A percentile compares a stretch with the other conserved stretches of the same genome.
These are phyloP conservation scores for Phytopythium boreale DNA, from an alignment of 352 stramenopile genomes.

Conservation along the genomic window DNA sequence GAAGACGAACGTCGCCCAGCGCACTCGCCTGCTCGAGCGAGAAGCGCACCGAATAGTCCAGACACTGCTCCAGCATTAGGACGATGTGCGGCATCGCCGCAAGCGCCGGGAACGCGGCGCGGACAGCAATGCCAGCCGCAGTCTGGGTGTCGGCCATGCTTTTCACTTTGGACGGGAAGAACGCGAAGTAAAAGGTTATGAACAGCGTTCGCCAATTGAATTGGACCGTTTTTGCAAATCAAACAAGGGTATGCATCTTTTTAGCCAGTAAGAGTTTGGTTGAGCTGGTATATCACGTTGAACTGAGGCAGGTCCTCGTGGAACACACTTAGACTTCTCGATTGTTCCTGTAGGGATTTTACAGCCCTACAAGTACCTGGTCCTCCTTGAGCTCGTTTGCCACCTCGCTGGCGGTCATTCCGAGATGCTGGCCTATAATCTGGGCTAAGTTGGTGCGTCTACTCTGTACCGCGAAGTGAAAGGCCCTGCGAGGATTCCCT, in stretches of 20 bases:
- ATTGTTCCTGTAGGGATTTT: too few species aligned
- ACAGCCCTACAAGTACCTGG: too few species aligned
- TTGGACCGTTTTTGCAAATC: too few species aligned
- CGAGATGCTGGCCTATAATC: too few species aligned
- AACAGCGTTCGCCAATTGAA: background rate
- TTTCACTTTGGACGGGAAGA: background rate
- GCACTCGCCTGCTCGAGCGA: conserved; percentile 23
- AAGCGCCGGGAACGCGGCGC: conserved; percentile 21
- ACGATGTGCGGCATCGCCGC: conserved; percentile 22
- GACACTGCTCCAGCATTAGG: conserved; percentile 13
- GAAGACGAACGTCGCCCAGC: conserved; percentile 16
- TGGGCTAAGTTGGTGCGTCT: too few species aligned
- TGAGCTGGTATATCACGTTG: too few species aligned
- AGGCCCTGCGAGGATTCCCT: too few species aligned
- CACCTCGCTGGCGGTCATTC: too few species aligned
- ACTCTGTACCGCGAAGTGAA: too few species aligned
- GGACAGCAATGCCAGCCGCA: conserved; percentile 7
- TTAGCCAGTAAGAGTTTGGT: background rate
- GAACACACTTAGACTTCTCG: too few species aligned
- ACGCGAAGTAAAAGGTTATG: background rate
- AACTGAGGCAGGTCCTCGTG: too few species aligned
- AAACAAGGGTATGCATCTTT: background rate
- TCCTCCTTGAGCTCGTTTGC: too few species aligned
- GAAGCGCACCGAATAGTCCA: conserved; percentile 27
- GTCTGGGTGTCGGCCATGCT: background rate